Evolutionary conservation across 2,329 filamentous ascomycete genomes (phyloP), one percentile per base, ranked within the genome.

Genomic region (Cladophialophora psammophila): DNA sequence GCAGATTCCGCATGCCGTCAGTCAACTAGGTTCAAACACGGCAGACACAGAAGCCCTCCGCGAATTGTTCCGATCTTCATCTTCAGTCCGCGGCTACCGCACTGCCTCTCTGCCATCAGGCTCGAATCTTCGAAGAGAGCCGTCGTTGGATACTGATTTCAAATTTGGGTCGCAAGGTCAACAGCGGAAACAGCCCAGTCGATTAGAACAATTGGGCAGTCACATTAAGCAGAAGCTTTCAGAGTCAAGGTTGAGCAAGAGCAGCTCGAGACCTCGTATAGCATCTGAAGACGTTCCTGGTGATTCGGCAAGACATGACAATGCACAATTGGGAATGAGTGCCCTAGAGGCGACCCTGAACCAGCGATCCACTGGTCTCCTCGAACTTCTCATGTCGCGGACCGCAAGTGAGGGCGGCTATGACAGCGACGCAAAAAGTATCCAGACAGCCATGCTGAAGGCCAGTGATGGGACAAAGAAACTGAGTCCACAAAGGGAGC

Each of bases 351-450:
- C 55, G 15, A 54, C 35, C 5, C n/a, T 62, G 56, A 73, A 69
- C 58, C 65, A 71, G 42, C 60, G 58, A 35, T 70, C 70, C 9
- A 64, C 67, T 1, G 68, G 71, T 48, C 63, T 73, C 42, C 65
- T 68, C 18, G 71, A 72, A 26, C 64, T 74, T 18, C 64, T 74
- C 20, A 69, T 66, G 60, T 71, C 69, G 5, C 58, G 71, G 18
- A 66, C 58, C 34, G 65, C 60, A 13, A 74, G 70, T 48, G 66
- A 69, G 54, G 69, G 69, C 7, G 71, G 68, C 2, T 74, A 74
- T 64, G 72, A 74, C 55, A 73, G 72, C 55, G 72, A 74, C 56
- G 72, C 72, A 32, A 71, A 66, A 62, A 71, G 69, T 36, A 72
- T 74, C 34, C 63, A 67, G 35, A 72, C 64, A 10, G 64, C 69